These are phyloP conservation scores for Suillus ampliporus DNA, from an alignment of 768 basidiomycete genomes.

Conservation along the genomic window DNA sequence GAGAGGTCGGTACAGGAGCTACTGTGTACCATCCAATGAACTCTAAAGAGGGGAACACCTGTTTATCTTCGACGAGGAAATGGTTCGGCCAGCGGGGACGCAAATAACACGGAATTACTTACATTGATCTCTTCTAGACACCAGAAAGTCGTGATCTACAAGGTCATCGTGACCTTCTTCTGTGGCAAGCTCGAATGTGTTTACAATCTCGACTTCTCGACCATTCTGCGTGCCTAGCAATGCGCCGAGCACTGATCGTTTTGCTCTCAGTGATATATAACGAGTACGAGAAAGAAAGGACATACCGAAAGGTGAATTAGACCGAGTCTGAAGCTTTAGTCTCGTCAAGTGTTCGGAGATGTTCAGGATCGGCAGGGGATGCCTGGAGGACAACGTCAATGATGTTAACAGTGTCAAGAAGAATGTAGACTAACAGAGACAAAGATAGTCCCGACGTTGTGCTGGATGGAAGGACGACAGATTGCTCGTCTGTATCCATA, in stretches of 20 bases:
- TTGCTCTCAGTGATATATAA: not conserved
- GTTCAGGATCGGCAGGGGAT: conserved; percentile 95
- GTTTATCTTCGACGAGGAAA: conserved; percentile 71
- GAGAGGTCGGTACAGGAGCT: conserved; percentile 70
- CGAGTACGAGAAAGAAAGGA: conserved; percentile 2
- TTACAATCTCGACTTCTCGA: conserved; percentile 95
- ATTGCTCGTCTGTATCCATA: conserved; percentile 83
- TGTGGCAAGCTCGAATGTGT: conserved; percentile 87
- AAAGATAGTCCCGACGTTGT: conserved; percentile 77
- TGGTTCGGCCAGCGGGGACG: conserved; percentile 12
- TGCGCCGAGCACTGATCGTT: conserved; percentile 80
- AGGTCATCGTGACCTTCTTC: conserved; percentile 58
- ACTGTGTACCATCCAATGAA: conserved; percentile 99
- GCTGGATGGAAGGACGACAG: conserved; percentile 74
- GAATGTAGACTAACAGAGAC: conserved; percentile 59
- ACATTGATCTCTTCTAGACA: conserved; percentile 90
- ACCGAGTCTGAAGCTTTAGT: conserved; percentile 72
- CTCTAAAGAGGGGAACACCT: conserved; percentile 97
- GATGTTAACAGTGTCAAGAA: not conserved
- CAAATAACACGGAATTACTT: conserved; percentile 29
- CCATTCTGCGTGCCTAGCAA: conserved; percentile 94
- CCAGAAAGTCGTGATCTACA: conserved; percentile 84
- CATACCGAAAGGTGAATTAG: conserved; percentile 68
- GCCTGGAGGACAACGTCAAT: conserved; percentile 55
- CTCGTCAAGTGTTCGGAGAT: conserved; percentile 96